Base-by-base conservation (phyloP, 441 rosid genomes). In the Erodium moschatum region DNA sequence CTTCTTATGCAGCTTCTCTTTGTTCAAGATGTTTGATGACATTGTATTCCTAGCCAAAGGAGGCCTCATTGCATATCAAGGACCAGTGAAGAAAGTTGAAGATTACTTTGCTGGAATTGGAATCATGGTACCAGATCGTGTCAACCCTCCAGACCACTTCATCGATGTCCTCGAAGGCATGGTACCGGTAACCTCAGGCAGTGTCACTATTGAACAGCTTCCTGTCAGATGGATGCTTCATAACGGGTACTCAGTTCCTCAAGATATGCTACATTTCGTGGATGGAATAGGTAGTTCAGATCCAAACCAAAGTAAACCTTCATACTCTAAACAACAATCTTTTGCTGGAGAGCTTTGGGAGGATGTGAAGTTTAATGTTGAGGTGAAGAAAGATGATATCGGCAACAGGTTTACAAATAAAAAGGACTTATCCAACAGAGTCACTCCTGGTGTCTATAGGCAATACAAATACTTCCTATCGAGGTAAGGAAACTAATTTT, bases 141-240 rank as follows among this genome's bases (percentile, higher is more conserved):
- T 81, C 66, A 93, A 88, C 72, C 98, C 98, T 63, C 98, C 97
- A 6, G 97, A 94, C 81, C 87, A 94, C 83, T 91, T 83, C 85
- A 91, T 91, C 56, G 98, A 94, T 79, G 84, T 94, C 74, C 77
- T 94, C 76, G 98, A 94, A 71, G 98, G 98, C 67, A 88, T 94
- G 60, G 66, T 83, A 64, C 89, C 89, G 77, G 87, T 84, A 52
- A 77, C 15, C 12, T 16, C 85, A 13, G 96, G 86, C 11, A 24
- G 27, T 24, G 85, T 87, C 65, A 82, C 79, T 70, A 75, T 74
- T 27, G 84, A 88, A 64, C 90, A 91, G 75, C 89, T 93, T 73
- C 97, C 97, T 0, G 85, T 86, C 24, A 83, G 93, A 24, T 24
- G 27, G 27, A 24, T 24, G 27, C 27, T 24, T 24, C 27, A 24